Conservation (phyloP, 202 grass and related monocot species). For the Bolboschoenoplectus hybrid region DNA sequence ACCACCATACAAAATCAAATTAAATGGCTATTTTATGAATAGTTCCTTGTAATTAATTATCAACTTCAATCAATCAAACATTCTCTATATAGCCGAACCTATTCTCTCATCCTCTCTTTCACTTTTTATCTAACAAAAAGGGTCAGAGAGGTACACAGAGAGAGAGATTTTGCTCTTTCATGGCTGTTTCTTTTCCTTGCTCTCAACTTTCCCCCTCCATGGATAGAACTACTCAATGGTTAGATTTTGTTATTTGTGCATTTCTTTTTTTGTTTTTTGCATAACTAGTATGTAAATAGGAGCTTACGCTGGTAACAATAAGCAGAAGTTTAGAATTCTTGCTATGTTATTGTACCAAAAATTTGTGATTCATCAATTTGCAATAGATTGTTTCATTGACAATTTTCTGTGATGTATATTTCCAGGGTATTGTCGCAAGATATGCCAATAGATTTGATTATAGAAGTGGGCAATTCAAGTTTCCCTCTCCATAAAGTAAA, state of each 20-base stretch:
- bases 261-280: not conserved
- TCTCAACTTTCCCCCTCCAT: slow-evolving; percentile 45
- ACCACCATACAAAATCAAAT: slow-evolving; percentile 16
- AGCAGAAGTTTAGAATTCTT: not conserved
- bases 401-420: not conserved
- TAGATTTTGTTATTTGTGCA: not conserved
- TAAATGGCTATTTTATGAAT: slow-evolving; percentile 17
- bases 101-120: slow-evolving; percentile 14
- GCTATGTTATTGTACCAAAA: slow-evolving; percentile 26
- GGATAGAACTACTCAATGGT: slow-evolving; percentile 80
- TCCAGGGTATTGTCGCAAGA: slow-evolving; percentile 65
- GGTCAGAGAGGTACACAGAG: not conserved
- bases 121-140: not conserved
- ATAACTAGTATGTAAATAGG: not conserved
- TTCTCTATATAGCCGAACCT: slow-evolving; percentile 14
- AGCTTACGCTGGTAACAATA: not conserved
- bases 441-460: slow-evolving; percentile 54
- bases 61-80: slow-evolving; percentile 18
- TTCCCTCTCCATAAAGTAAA: slow-evolving; percentile 93
- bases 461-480: slow-evolving; percentile 53
- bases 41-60: not conserved
- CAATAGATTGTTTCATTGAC: not conserved
- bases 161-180: slow-evolving; percentile 26
- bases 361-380: not conserved
- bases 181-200: slow-evolving; percentile 34